Evolutionary conservation across 2,329 filamentous ascomycete species (phyloP), one percentile per base, ranked within the genome.

Genomic region (Fusarium transvaalense): DNA sequence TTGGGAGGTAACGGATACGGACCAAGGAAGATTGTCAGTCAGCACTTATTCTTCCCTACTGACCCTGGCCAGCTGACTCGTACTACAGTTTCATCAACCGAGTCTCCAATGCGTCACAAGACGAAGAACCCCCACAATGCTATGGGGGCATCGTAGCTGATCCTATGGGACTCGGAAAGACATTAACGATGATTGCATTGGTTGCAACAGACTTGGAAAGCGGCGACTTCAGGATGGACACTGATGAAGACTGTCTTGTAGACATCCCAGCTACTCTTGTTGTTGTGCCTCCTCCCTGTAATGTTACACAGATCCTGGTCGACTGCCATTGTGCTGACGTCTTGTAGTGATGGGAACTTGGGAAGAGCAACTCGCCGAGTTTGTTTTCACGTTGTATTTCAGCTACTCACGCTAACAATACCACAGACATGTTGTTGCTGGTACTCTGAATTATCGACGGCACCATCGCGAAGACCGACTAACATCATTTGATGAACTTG

Each of bases 121-220:
- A 3, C 0, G 74, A 81, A 6, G 67, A 74, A 1, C 82, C 82
- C 0, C 61, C 72, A 4, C 37, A 71, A 0, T 82, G 82, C n/a
- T 73, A 71, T 12, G 82, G 82, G 0, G 82, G 82, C 2, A 80
- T 84, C n/a, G 72, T 84, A 23, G 82, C 82, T 1, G 82, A 84
- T 58, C 75, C 78, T 0, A 84, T 84, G 82, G 82, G 82, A 1
- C 70, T 84, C 0, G 82, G 82, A 0, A 84, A 84, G 54, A 82
- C 82, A 1, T 61, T 83, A 1, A 78, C 78, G 0, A 82, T 83
- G 78, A 80, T 84, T 27, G 70, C 82, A 1, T 57, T 85, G 2
- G 69, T 77, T 3, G 82, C 81, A 2, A 63, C 70, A 0, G 73
- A 75, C 14, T 3, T 59, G 2, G 50, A 63, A 3, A 27, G 10